Percentiles rank a stretch among this genome's conserved stretches.
These are phyloP conservation scores for Leishmania guyanensis DNA, from an alignment of 208 protist species.

Conservation along the genomic window DNA sequence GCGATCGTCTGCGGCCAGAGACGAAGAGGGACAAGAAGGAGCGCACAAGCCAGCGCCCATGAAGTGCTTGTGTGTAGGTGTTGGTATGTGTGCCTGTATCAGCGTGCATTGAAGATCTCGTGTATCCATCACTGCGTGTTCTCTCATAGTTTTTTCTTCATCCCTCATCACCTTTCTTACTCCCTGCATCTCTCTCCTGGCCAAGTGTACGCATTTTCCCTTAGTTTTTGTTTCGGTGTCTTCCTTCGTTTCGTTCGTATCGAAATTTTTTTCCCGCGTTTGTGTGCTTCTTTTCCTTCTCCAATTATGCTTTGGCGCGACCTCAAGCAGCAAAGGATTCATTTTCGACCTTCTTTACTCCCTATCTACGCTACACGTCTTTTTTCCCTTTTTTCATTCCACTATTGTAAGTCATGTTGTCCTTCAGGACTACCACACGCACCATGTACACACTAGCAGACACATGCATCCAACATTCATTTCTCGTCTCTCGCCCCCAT, in stretches of 20 bases:
- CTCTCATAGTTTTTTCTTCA: neutral
- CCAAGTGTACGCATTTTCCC: neutral
- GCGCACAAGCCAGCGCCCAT: neutral
- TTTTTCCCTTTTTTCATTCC: neutral
- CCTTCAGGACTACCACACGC: neutral
- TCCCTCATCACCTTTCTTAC: neutral
- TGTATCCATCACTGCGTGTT: neutral
- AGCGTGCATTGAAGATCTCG: neutral
- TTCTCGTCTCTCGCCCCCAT: neutral
- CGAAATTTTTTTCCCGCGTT: neutral
- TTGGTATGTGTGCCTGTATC: neutral
- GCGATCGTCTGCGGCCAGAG: neutral
- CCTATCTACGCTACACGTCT: neutral
- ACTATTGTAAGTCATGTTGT: neutral
- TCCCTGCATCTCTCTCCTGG: neutral
- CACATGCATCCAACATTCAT: neutral
- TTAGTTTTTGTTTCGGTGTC: neutral
- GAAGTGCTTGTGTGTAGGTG: neutral
- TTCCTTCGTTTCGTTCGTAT: neutral
- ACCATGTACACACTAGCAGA: neutral
- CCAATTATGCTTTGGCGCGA: neutral
- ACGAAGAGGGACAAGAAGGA: neutral
- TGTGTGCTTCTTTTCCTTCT: neutral
- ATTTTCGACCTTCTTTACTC: neutral
- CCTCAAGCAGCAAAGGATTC: neutral